Evolutionary conservation across 352 stramenopile genomes (phyloP).

Genomic region (Plasmopara viticola): DNA sequence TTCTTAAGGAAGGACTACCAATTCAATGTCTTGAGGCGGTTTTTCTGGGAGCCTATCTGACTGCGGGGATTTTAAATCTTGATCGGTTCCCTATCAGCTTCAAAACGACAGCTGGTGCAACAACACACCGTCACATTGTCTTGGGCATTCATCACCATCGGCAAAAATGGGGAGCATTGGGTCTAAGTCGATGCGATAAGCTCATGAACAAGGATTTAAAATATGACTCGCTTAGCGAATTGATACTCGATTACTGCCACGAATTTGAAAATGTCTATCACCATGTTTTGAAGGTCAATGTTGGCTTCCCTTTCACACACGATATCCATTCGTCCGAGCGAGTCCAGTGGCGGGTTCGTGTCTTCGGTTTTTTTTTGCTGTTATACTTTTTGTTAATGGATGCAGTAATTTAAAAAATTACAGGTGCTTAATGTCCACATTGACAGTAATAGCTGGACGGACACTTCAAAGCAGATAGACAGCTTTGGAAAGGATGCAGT

Average conservation of each 20-base stretch:
- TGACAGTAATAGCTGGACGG: constrained; percentile 32
- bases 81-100: constrained; percentile 85
- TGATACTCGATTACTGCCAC: constrained; percentile 63
- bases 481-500: constrained; percentile 58
- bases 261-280: constrained; percentile 65
- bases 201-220: constrained; percentile 85
- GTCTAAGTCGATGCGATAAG: constrained; percentile 72
- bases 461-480: constrained; percentile 60
- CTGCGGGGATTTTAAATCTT: constrained; percentile 51
- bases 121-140: constrained; percentile 77
- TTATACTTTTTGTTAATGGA: not conserved
- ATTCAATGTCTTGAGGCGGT: constrained; percentile 88
- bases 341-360: constrained; percentile 75
- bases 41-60: constrained; percentile 79
- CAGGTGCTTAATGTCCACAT: constrained; percentile 67
- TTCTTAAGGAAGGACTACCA: constrained; percentile 70
- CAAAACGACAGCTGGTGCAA: constrained; percentile 57
- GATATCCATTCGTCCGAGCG: constrained; percentile 84
- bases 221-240: constrained; percentile 67
- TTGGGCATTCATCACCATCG: constrained; percentile 66
- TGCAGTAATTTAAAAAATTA: constrained; percentile 3
- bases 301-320: constrained; percentile 80
- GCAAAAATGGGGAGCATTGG: constrained; percentile 77
- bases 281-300: constrained; percentile 67
- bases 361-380: not conserved